Base-by-base conservation (phyloP, 805 yeast species). In the Blastobotrys chiropterorum region DNA sequence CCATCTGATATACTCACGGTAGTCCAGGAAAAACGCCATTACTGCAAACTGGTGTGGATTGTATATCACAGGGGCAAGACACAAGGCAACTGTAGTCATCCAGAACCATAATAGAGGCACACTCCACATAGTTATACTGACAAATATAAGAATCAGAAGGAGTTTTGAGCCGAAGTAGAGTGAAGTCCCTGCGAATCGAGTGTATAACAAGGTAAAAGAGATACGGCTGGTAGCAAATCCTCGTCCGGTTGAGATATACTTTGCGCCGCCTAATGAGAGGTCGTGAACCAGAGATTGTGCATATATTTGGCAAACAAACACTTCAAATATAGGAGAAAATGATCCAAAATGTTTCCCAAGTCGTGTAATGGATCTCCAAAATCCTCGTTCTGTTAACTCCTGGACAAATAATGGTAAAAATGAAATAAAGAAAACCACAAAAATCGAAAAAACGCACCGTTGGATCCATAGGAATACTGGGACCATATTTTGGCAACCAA, bases 21-120 rank as follows among this genome's bases (percentile, higher is more conserved):
- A 94, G 71, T 94, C 99, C 68, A 92, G 82, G 73, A 92, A 89
- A 81, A 86, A 92, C 72, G 90, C 97, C 67, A 84, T 86, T 90
- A 95, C 85, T 48, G 97, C 82, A 71, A 90, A 94, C 76, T 94
- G 98, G 73, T 92, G 97, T 46, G 99, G 99, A 73, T 94, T 94
- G 81, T 89, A 94, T 55, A 94, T 66, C 70, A 92, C 90, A 64
- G 99, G 99, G 47, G 98, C 85, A 61, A 89, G 81, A 73, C 89
- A 79, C 73, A 94, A 78, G 2, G 98, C 87, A 46, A 90, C 77
- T 61, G 90, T 75, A 16, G 96, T 85, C 54, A 94, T 85, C 97
- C 98, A 94, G 81, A 94, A 94, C 97, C 97, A 94, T 57, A 92
- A 71, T 62, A 94, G 76, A 43, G 97, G 87, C 20, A 96, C 85